phyloP scores from a whole-genome alignment of 345 rosid genomes.

The Citropsis articulata region DNA sequence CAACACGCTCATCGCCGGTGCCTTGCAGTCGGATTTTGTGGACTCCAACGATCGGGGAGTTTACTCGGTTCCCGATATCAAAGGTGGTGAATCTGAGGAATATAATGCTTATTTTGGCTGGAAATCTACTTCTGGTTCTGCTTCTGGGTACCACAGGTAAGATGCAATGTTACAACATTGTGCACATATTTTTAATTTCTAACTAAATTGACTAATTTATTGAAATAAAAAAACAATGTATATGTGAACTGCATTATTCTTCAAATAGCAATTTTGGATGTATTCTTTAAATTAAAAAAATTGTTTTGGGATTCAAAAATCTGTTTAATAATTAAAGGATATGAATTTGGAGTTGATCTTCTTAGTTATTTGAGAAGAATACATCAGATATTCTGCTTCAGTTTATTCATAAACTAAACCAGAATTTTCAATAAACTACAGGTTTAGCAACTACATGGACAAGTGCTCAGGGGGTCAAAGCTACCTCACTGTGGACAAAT shows the following conservation, averaged over 20 bases:
- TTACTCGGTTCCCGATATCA: conserved; percentile 41
- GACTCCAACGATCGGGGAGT: conserved; percentile 27
- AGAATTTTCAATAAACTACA: conserved; percentile 11
- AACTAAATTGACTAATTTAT: no score
- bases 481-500: conserved; percentile 40
- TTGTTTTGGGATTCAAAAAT: no score
- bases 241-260: no score
- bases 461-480: conserved; percentile 36
- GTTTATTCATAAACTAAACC: not conserved
- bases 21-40: conserved; percentile 42
- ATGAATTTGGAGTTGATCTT: no score
- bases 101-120: conserved; percentile 52
- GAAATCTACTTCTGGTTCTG: conserved; percentile 51
- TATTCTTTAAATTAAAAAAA: no score
- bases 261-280: no score
- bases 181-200: no score
- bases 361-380: no score
- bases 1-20: conserved; percentile 32
- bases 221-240: no score
- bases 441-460: conserved; percentile 53
- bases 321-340: no score
- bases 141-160: conserved; percentile 49
- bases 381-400: no score
- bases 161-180: not conserved
- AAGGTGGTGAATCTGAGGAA: conserved; percentile 31